A percentile compares a stretch with the other conserved stretches of the same genome.
Evolutionary conservation across 345 rosid genomes (phyloP).

Genomic region (Citrus reticulata): DNA sequence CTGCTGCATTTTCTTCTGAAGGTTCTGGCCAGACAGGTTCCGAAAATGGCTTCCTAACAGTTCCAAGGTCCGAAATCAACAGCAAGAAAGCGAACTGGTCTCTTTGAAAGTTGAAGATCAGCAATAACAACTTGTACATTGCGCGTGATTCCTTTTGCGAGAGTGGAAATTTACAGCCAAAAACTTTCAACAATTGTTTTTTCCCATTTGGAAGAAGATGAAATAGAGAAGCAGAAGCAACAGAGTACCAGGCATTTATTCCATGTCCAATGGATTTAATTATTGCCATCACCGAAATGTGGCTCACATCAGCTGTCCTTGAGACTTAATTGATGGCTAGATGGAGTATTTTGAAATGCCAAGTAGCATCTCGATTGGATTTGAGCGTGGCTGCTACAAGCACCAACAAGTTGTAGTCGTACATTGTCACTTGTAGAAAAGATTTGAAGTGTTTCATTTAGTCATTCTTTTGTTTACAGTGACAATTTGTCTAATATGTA

Average conservation of each 20-base stretch:
- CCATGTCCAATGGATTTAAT: background rate
- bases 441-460: too few relatives aligned
- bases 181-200: background rate
- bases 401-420: background rate
- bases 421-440: background rate
- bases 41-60: slow-evolving; percentile 57
- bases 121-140: slow-evolving; percentile 28
- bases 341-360: background rate
- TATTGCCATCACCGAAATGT: background rate
- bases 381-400: background rate
- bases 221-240: background rate
- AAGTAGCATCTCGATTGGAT: background rate
- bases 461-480: too few relatives aligned
- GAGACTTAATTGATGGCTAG: slow-evolving; percentile 1
- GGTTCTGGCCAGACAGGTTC: slow-evolving; percentile 74
- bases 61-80: slow-evolving; percentile 43
- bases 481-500: too few relatives aligned
- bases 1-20: slow-evolving; percentile 21
- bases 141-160: background rate
- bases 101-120: slow-evolving; percentile 63
- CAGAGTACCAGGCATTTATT: background rate
- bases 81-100: slow-evolving; percentile 68
- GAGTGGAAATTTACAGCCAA: background rate
- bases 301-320: background rate
- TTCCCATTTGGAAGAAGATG: background rate